phyloP scores from a whole-genome alignment of 2,329 filamentous ascomycete species.

The Plectosphaerella plurivora region DNA sequence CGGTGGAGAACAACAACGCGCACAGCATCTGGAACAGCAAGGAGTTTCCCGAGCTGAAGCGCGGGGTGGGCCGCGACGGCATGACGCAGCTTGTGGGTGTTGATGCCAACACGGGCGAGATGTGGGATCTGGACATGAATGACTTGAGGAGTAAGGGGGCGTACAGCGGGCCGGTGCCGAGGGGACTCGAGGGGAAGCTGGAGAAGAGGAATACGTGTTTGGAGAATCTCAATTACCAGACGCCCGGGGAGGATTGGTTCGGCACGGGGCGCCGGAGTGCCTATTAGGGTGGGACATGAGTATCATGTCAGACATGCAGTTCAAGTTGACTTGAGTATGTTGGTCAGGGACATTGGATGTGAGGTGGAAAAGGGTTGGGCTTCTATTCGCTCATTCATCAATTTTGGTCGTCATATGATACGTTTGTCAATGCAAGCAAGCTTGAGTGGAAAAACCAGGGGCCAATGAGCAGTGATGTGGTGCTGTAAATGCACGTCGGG shows the following conservation, averaged over 20 bases:
- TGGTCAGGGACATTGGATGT: too few relatives aligned
- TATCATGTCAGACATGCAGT: too few relatives aligned
- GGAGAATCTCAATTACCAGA: neutral
- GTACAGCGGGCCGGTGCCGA: neutral
- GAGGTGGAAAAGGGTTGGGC: too few relatives aligned
- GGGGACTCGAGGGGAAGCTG: neutral
- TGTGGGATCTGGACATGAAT: neutral
- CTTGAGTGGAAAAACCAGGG: too few relatives aligned
- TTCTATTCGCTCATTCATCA: too few relatives aligned
- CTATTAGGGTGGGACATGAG: too few relatives aligned
- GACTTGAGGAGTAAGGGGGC: neutral
- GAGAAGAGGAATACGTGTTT: neutral
- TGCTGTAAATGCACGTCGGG: too few relatives aligned
- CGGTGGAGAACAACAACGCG: neutral
- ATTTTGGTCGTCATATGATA: too few relatives aligned
- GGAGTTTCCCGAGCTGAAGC: neutral
- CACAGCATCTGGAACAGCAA: neutral
- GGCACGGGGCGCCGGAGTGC: neutral
- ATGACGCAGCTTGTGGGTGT: neutral
- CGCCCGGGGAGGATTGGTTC: neutral
- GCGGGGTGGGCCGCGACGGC: neutral
- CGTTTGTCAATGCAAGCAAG: too few relatives aligned
- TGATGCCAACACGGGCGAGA: neutral
- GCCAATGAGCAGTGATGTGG: too few relatives aligned
- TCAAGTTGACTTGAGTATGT: too few relatives aligned